Evolutionary conservation across 1,284 basidiomycete genomes (phyloP).

Genomic region (Malassezia sp.): DNA sequence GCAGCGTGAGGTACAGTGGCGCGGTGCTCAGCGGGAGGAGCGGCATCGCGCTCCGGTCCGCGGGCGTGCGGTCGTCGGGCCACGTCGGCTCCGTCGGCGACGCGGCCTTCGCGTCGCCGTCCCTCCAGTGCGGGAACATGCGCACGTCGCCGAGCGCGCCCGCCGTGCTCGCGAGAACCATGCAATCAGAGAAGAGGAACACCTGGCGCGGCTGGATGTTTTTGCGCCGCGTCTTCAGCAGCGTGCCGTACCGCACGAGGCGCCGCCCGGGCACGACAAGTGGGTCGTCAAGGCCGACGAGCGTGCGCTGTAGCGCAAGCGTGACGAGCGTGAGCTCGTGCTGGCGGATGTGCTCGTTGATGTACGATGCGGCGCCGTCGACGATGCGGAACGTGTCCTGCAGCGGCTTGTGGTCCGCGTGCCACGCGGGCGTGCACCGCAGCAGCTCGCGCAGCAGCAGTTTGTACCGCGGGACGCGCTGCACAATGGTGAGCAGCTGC

Average conservation of each 20-base stretch:
- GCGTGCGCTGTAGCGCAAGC: constrained; percentile 36
- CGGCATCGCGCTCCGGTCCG: constrained; percentile 13
- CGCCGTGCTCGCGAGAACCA: constrained; percentile 48
- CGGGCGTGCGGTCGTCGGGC: constrained; percentile 5
- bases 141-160: constrained; percentile 25
- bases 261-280: constrained; percentile 37
- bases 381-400: constrained; percentile 26
- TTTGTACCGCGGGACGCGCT: constrained; percentile 44
- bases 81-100: not conserved
- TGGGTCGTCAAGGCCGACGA: constrained; percentile 34
- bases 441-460: constrained; percentile 38
- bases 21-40: constrained; percentile 22
- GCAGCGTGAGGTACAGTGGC: constrained; percentile 35
- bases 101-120: constrained; percentile 53
- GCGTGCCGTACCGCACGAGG: constrained; percentile 33
- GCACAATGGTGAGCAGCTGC: constrained; percentile 41
- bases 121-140: constrained; percentile 33
- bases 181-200: constrained; percentile 43
- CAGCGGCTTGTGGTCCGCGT: constrained; percentile 29
- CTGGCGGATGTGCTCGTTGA: constrained; percentile 43
- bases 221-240: constrained; percentile 41
- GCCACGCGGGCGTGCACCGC: constrained; percentile 29
- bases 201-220: constrained; percentile 42
- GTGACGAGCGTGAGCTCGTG: constrained; percentile 42
- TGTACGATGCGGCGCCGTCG: constrained; percentile 36